Percentiles rank a stretch among this genome's conserved stretches.
Conservation (phyloP, 139 green algal species). For the Trebouxia sp. region DNA sequence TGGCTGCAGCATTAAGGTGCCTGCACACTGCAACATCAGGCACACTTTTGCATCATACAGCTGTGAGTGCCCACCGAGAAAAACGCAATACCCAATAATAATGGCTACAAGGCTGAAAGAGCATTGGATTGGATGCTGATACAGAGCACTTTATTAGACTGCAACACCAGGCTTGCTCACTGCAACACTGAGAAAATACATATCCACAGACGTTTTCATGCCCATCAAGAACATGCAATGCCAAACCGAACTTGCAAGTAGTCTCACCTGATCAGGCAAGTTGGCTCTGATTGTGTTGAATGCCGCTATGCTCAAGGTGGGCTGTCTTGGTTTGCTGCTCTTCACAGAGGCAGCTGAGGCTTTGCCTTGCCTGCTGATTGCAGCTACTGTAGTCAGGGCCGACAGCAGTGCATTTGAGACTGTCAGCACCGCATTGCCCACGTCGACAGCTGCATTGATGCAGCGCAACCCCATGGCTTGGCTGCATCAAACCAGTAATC, state of each 20-base stretch:
- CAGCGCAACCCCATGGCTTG: background rate
- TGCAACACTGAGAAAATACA: no score
- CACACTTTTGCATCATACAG: no score
- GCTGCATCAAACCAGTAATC: background rate
- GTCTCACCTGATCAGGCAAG: background rate
- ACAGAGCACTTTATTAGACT: no score
- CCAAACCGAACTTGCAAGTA: background rate
- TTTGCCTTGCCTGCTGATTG: background rate
- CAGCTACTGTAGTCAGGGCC: background rate
- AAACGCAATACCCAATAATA: no score
- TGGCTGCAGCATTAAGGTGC: no score
- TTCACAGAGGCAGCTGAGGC: no score
- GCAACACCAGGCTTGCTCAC: no score
- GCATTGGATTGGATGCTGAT: no score
- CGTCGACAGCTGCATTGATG: slow-evolving; percentile 1
- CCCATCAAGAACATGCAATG: background rate
- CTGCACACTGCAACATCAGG: no score
- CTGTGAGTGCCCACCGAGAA: no score
- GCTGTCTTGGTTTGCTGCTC: background rate
- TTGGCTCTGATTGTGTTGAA: background rate
- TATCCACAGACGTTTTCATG: background rate
- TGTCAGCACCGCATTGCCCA: background rate
- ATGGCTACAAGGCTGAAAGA: no score
- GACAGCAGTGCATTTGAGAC: background rate
- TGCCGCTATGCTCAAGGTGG: background rate